Evolutionary conservation across 2,329 filamentous ascomycete species (phyloP).

Genomic region (Lanzia echinophila): DNA sequence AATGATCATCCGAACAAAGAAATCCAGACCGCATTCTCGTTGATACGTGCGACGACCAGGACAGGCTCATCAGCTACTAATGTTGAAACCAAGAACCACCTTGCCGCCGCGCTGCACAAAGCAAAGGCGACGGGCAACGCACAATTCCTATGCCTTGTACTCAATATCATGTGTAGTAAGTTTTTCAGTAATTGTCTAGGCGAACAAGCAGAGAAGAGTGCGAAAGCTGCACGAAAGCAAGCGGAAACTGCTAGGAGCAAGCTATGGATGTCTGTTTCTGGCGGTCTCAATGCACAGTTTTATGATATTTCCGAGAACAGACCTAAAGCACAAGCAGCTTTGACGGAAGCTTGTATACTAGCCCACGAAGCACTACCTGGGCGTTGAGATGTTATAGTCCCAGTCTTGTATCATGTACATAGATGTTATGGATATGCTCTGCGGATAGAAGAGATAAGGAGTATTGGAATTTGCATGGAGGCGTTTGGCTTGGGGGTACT

Average conservation of each 20-base stretch:
- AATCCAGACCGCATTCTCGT: slow-evolving; percentile 69
- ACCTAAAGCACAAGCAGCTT: slow-evolving; percentile 41
- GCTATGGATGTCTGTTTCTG: slow-evolving; percentile 74
- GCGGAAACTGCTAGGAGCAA: slow-evolving; percentile 64
- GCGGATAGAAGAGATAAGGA: neutral
- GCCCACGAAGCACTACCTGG: slow-evolving; percentile 21
- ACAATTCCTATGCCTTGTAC: slow-evolving; percentile 73
- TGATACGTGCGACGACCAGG: slow-evolving; percentile 63
- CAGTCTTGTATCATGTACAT: neutral
- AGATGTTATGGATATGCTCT: neutral
- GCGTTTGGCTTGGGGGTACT: slow-evolving; percentile 10
- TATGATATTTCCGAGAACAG: slow-evolving; percentile 64
- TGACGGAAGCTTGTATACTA: slow-evolving; percentile 36
- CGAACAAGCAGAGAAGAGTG: slow-evolving; percentile 71
- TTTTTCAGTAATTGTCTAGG: slow-evolving; percentile 58
- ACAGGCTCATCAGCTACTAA: slow-evolving; percentile 59
- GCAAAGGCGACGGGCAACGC: slow-evolving; percentile 66
- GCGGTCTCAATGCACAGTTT: slow-evolving; percentile 70
- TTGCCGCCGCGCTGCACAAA: slow-evolving; percentile 64
- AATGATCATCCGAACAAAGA: slow-evolving; percentile 63
- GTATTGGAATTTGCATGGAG: slow-evolving; percentile 3
- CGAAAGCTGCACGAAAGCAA: slow-evolving; percentile 60
- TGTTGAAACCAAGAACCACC: slow-evolving; percentile 69
- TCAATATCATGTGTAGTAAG: slow-evolving; percentile 77
- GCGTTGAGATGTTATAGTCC: neutral